A percentile compares a stretch with the other conserved stretches of the same genome.
phyloP scores from a whole-genome alignment of 768 basidiomycete genomes.

The Lentinula lateritia region DNA sequence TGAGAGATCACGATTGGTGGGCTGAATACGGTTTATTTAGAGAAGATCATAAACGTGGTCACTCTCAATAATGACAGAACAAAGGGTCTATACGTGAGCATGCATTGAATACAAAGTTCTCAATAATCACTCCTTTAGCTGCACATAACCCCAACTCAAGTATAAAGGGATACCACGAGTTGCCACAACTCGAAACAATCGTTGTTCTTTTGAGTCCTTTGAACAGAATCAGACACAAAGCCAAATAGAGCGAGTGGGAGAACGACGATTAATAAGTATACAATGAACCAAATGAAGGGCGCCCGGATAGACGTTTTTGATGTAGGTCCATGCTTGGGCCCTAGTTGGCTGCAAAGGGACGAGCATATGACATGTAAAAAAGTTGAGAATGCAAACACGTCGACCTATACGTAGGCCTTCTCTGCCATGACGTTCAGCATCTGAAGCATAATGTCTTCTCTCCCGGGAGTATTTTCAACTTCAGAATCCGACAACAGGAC shows the following conservation, averaged over 20 bases:
- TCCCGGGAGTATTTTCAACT: too few species aligned
- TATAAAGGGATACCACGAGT: not conserved
- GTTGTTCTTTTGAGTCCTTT: too few species aligned
- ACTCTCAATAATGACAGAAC: conserved; percentile 1
- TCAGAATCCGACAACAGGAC: too few species aligned
- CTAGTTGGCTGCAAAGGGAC: not conserved
- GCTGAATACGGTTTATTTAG: conserved; percentile 3
- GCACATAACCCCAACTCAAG: not conserved
- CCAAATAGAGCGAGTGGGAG: not conserved
- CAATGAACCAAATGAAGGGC: not conserved
- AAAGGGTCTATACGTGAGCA: not conserved
- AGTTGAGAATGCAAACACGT: too few species aligned
- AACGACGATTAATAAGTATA: not conserved
- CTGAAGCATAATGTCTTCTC: too few species aligned
- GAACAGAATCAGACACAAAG: too few species aligned
- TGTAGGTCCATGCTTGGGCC: not conserved
- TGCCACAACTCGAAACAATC: too few species aligned
- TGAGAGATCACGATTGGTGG: conserved; percentile 2
- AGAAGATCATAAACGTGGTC: conserved; percentile 6
- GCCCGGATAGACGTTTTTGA: not conserved
- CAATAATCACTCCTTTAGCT: not conserved
- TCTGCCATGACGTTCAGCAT: too few species aligned
- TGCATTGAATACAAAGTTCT: not conserved
- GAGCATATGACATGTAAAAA: not conserved
- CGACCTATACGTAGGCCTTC: too few species aligned